Conservation (phyloP, 148 eudicot genomes). For the Cornus controversa region DNA sequence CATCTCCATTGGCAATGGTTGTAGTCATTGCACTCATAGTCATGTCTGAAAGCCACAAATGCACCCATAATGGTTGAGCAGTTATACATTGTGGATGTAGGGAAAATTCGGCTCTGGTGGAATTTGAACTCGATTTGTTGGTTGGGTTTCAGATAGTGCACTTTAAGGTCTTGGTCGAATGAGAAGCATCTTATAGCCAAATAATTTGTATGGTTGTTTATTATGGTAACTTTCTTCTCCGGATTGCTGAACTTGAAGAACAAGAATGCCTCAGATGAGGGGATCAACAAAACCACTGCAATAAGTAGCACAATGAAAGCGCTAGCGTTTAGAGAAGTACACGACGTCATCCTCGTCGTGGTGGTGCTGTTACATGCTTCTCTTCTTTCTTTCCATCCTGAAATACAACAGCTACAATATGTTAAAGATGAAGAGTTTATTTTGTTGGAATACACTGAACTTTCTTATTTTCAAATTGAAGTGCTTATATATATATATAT, state of each 20-base stretch:
- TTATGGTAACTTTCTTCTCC: not conserved
- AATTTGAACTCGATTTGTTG: not conserved
- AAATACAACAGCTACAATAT: not conserved
- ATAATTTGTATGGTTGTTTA: not conserved
- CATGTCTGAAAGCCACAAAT: conserved; percentile 15
- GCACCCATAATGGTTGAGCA: conserved; percentile 34
- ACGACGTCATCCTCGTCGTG: not conserved
- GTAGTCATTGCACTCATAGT: not conserved
- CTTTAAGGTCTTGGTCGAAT: not conserved
- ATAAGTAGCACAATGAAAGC: not conserved
- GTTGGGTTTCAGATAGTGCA: not conserved
- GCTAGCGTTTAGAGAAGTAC: not conserved
- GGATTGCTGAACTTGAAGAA: not conserved
- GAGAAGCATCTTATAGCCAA: not conserved
- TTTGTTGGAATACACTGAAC: no score
- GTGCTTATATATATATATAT: not conserved
- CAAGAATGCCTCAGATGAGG: not conserved
- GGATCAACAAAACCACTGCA: not conserved
- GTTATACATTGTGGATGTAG: conserved; percentile 28
- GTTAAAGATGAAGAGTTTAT: no score
- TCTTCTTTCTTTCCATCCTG: not conserved
- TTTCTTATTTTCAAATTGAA: no score
- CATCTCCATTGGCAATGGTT: not conserved
- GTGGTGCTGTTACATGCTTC: not conserved
- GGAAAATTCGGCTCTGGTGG: not conserved